phyloP scores from a whole-genome alignment of 2,329 filamentous ascomycete genomes.

The Alternaria ventricosa region DNA sequence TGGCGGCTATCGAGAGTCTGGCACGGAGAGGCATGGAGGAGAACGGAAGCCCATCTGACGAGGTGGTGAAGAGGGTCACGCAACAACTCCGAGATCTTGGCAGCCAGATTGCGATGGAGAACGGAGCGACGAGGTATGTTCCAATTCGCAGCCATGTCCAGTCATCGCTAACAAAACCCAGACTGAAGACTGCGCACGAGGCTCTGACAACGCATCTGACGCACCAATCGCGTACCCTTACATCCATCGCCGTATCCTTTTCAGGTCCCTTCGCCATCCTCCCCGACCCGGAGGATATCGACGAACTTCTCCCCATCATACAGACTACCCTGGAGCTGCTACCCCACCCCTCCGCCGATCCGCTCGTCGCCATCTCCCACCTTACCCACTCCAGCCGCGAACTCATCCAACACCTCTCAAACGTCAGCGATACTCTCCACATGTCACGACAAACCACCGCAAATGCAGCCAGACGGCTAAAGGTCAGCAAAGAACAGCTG shows the following conservation, averaged over 20 bases:
- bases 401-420: constrained; percentile 80
- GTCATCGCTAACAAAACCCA: constrained; percentile 45
- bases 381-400: constrained; percentile 71
- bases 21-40: constrained; percentile 68
- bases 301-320: constrained; percentile 72
- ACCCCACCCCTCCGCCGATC: constrained; percentile 68
- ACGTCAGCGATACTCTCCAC: constrained; percentile 88
- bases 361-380: constrained; percentile 70
- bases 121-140: constrained; percentile 71
- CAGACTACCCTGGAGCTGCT: constrained; percentile 69
- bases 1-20: constrained; percentile 75
- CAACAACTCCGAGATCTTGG: constrained; percentile 75
- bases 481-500: constrained; percentile 83
- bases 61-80: constrained; percentile 71
- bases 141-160: not conserved
- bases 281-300: constrained; percentile 69
- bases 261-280: constrained; percentile 71
- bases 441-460: constrained; percentile 90
- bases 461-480: constrained; percentile 78
- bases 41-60: constrained; percentile 69
- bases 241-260: constrained; percentile 74
- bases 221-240: constrained; percentile 77
- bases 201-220: constrained; percentile 76
- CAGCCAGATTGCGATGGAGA: constrained; percentile 74
- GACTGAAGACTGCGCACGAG: constrained; percentile 76